Conservation (phyloP, 306 rosid species). For the Cucurbita moschata region DNA sequence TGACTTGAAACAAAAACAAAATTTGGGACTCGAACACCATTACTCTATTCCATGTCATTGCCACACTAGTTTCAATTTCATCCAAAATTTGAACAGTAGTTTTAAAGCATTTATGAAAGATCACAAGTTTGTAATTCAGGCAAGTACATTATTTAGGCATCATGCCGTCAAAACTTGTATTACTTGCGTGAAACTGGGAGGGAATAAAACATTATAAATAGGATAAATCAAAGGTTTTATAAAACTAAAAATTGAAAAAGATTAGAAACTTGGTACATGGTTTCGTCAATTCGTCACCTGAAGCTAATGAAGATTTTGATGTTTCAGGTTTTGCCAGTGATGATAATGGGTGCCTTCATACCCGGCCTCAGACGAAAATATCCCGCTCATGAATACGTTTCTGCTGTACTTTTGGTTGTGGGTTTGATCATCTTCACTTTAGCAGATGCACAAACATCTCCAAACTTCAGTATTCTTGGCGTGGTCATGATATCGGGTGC, state of each 20-base stretch:
- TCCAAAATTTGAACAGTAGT: no score
- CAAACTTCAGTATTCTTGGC: constrained; percentile 79
- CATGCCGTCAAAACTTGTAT: no score
- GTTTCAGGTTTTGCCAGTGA: constrained; percentile 83
- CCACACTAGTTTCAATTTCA: no score
- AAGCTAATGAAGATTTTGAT: constrained; percentile 5
- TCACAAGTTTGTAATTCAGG: not conserved
- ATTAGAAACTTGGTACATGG: no score
- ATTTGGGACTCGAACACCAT: no score
- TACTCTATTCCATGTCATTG: no score
- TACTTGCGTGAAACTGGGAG: not conserved
- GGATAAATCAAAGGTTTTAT: not conserved
- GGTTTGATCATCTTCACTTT: constrained; percentile 94
- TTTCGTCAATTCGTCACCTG: no score
- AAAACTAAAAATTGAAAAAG: not conserved
- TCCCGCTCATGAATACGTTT: constrained; percentile 68
- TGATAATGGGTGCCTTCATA: constrained; percentile 96
- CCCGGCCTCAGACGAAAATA: constrained; percentile 88
- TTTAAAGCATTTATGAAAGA: no score
- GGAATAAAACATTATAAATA: not conserved
- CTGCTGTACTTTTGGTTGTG: constrained; percentile 76
- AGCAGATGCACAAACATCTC: constrained; percentile 93
- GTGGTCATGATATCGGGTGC: constrained; percentile 91
- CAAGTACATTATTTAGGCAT: not conserved
- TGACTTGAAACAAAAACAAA: no score